Conservation (phyloP, 225 moss, liverwort and hornwort species). For the Pseudisothecium myosuroides region DNA sequence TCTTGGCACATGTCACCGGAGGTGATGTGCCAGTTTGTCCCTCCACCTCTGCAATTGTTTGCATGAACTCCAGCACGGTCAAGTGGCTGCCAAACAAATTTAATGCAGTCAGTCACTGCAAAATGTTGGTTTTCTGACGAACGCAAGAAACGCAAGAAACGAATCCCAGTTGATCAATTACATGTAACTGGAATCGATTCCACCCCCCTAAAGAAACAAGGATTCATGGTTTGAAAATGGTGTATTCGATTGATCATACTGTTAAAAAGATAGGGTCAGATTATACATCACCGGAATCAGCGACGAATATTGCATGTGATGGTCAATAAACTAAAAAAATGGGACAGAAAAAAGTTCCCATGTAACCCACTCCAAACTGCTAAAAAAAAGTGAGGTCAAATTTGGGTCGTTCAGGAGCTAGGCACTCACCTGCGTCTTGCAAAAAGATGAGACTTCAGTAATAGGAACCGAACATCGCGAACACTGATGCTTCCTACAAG, state of each 20-base stretch:
- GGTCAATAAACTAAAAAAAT: neutral
- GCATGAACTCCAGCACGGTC: slow-evolving; percentile 87
- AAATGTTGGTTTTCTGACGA: neutral
- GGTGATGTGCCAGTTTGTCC: slow-evolving; percentile 30
- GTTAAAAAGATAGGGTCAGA: neutral
- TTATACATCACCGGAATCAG: neutral
- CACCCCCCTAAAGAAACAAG: neutral
- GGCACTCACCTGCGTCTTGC: slow-evolving; percentile 56
- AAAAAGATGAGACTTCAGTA: slow-evolving; percentile 86
- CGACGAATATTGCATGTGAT: neutral
- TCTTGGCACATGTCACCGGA: slow-evolving; percentile 48
- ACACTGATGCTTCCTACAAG: slow-evolving; percentile 81
- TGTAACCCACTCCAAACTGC: neutral
- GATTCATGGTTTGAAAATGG: neutral
- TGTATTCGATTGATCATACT: neutral
- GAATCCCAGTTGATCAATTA: neutral
- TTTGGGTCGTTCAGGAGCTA: neutral
- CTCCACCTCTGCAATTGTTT: slow-evolving; percentile 36
- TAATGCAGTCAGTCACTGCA: neutral
- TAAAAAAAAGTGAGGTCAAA: neutral
- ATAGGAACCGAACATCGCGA: slow-evolving; percentile 74
- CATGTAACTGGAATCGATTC: neutral
- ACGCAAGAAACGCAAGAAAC: neutral
- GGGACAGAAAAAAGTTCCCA: neutral
- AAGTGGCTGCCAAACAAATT: slow-evolving; percentile 55